Base-by-base conservation (phyloP, 331 rosid genomes). In the Acacia concinna region DNA sequence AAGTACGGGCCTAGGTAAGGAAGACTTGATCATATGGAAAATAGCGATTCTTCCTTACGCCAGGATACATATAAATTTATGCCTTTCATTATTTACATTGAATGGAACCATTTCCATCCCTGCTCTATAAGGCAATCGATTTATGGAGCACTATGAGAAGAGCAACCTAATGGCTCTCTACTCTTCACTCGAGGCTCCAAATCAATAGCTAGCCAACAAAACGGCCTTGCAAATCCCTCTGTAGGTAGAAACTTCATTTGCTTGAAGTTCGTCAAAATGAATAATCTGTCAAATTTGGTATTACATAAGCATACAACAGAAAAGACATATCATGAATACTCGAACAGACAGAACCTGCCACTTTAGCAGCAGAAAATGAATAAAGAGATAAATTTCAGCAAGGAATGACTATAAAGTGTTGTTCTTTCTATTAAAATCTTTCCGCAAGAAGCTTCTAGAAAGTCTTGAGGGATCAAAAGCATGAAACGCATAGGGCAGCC, bases 111-210 rank as follows among this genome's bases (percentile, higher is more conserved):
- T 78, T 35, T 74, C 86, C 88, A 79, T 67, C 75, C 79, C 66
- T 32, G 80, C 56, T 81, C 66, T 49, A 59, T 62, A 64, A 84
- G 89, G 90, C 91, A 81, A 18, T 82, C 40, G 80, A 46, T 85
- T 69, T 86, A 49, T 41, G 93, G 92, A 84, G 92, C 91, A 67
- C 15, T 84, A 86, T 89, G 92, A 89, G 92, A 91, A 93, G 91
- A 85, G 86, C 89, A 85, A 78, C 89, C 83, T 79, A 41, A 76
- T 43, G 83, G 84, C 76, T 83, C 85, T 70, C 64, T 68, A 28
- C 75, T 79, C 93, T 90, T 85, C 96, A 89, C 94, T 89, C 81
- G 90, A 86, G 43, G 88, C 94, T 88, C 90, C 94, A 83, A 80
- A 35, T 62, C 59, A n/a, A 46, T 28, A 38, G 34, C 37, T 74